phyloP scores from a whole-genome alignment of 2,329 filamentous ascomycete species.

The Sordariomycetes sp. region DNA sequence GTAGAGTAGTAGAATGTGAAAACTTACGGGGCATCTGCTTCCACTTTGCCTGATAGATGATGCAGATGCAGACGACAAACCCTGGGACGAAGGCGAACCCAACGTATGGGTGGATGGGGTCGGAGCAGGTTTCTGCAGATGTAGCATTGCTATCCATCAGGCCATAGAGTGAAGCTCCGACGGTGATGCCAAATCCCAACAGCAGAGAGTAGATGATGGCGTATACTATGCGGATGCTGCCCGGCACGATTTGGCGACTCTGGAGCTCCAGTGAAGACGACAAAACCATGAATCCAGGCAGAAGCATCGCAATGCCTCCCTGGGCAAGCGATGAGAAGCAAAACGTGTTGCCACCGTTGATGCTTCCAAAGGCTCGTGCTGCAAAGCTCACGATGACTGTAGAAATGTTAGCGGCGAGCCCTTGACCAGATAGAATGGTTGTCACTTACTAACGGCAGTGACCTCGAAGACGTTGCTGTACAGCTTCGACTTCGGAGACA shows the following conservation, averaged over 20 bases:
- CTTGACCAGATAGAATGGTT: too few species aligned
- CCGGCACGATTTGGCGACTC: constrained; percentile 58
- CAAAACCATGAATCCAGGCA: constrained; percentile 55
- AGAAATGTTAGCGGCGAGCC: too few species aligned
- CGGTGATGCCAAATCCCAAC: constrained; percentile 63
- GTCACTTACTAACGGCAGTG: constrained; percentile 44
- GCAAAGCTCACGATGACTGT: constrained; percentile 55
- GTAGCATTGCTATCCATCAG: constrained; percentile 47
- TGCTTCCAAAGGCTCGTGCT: constrained; percentile 54
- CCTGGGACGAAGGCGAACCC: constrained; percentile 65
- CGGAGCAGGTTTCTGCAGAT: constrained; percentile 27
- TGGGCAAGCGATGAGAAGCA: constrained; percentile 59
- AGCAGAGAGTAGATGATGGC: constrained; percentile 67
- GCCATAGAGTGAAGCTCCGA: constrained; percentile 55
- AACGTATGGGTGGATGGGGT: constrained; percentile 31
- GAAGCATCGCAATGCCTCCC: constrained; percentile 55
- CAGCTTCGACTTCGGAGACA: constrained; percentile 59
- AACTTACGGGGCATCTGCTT: constrained; percentile 70
- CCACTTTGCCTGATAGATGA: constrained; percentile 77
- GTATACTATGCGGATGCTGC: constrained; percentile 66
- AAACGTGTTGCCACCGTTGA: constrained; percentile 39
- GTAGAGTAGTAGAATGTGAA: too few species aligned
- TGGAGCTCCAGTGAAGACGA: constrained; percentile 53
- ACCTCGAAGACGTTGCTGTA: constrained; percentile 61
- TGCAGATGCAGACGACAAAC: constrained; percentile 64